Evolutionary conservation across 140 eudicot species (phyloP).

Genomic region (Erigeron philadelphicus): DNA sequence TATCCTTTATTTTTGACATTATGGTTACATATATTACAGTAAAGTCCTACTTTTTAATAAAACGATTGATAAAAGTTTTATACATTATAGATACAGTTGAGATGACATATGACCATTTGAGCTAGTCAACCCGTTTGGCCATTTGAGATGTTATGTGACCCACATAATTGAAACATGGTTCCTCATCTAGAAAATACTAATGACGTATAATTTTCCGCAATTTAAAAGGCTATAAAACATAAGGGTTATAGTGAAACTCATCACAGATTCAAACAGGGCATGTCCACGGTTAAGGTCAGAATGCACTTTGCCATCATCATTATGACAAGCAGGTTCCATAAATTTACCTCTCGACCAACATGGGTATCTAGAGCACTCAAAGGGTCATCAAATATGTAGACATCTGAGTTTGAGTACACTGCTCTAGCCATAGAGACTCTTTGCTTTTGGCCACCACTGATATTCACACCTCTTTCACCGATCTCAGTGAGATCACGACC

Average conservation of each 20-base stretch:
- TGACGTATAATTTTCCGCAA: neutral
- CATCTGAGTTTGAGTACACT: constrained; percentile 88
- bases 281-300: neutral
- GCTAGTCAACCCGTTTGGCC: too few relatives aligned
- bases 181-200: neutral
- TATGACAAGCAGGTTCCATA: neutral
- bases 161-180: neutral
- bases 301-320: too few relatives aligned
- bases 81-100: neutral
- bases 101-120: neutral
- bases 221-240: neutral
- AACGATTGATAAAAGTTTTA: neutral
- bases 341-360: constrained; percentile 81
- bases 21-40: neutral
- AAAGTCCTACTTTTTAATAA: neutral
- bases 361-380: constrained; percentile 94
- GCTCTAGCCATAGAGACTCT: constrained; percentile 99
- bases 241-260: constrained; percentile 4
- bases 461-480: constrained; percentile 97
- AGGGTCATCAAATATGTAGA: constrained; percentile 93
- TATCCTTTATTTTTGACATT: neutral
- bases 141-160: neutral
- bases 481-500: constrained; percentile 94
- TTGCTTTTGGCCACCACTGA: constrained; percentile 98
- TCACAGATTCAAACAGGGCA: constrained; percentile 6